Evolutionary conservation across 345 rosid genomes (phyloP).

Genomic region (Lepidium didymum): DNA sequence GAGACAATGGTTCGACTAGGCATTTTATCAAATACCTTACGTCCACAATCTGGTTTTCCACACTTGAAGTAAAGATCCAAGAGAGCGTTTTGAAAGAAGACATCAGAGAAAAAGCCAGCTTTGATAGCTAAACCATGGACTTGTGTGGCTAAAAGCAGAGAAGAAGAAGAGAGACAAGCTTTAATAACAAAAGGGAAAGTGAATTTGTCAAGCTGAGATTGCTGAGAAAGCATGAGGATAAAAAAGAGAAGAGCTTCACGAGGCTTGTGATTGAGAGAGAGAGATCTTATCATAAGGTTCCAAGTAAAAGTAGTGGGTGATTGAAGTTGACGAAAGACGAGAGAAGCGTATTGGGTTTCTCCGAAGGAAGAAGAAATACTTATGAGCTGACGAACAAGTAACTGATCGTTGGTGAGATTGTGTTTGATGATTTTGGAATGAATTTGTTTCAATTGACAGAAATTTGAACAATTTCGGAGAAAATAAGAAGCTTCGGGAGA

Average conservation of each 20-base stretch:
- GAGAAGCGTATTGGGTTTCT: conserved; percentile 41
- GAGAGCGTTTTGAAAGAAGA: conserved; percentile 47
- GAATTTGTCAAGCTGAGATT: conserved; percentile 54
- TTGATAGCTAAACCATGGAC: conserved; percentile 59
- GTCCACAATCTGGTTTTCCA: conserved; percentile 35
- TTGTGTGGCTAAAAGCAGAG: conserved; percentile 36
- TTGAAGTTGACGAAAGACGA: conserved; percentile 39
- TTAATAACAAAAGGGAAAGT: conserved; percentile 66
- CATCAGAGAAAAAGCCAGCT: conserved; percentile 41
- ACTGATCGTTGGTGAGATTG: conserved; percentile 40
- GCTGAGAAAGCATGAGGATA: conserved; percentile 46
- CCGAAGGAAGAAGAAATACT: conserved; percentile 38
- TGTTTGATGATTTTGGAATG: conserved; percentile 49
- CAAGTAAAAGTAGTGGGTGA: conserved; percentile 49
- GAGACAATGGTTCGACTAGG: conserved; percentile 46
- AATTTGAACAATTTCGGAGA: conserved; percentile 40
- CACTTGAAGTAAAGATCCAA: conserved; percentile 64
- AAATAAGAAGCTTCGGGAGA: conserved; percentile 34
- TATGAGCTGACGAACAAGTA: conserved; percentile 54
- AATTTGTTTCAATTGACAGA: conserved; percentile 50
- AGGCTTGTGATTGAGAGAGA: conserved; percentile 32
- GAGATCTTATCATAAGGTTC: conserved; percentile 65
- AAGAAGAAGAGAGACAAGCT: conserved; percentile 42
- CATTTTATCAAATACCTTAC: conserved; percentile 54
- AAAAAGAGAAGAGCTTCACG: conserved; percentile 49